These are phyloP conservation scores for Austroboletus novae-zelandiae DNA, from an alignment of 1,284 basidiomycete genomes.

Conservation along the genomic window DNA sequence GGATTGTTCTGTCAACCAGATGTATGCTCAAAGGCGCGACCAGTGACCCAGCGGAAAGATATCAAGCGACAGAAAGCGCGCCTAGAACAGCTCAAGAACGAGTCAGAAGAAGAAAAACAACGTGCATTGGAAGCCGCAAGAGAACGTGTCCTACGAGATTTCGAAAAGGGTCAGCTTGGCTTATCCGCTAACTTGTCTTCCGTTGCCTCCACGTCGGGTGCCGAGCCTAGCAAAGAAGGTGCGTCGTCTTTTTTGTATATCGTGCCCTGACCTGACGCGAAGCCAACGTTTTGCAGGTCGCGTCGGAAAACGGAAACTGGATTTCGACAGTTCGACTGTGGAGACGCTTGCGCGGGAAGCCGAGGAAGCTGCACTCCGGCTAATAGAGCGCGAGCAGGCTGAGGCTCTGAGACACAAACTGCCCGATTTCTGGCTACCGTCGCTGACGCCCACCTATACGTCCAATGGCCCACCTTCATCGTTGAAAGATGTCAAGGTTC, in stretches of 20 bases:
- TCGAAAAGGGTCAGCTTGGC: slow-evolving; percentile 79
- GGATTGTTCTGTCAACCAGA: neutral
- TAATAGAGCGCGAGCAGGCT: slow-evolving; percentile 83
- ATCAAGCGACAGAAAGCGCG: slow-evolving; percentile 83
- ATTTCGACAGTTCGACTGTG: slow-evolving; percentile 68
- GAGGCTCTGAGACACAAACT: slow-evolving; percentile 83
- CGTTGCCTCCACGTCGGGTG: slow-evolving; percentile 38
- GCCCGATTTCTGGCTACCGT: slow-evolving; percentile 94
- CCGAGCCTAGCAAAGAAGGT: slow-evolving; percentile 34
- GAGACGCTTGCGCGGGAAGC: slow-evolving; percentile 74
- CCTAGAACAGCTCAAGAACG: slow-evolving; percentile 68
- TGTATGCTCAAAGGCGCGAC: slow-evolving; percentile 6
- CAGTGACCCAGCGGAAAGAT: slow-evolving; percentile 85
- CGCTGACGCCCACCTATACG: slow-evolving; percentile 77
- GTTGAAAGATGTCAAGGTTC: slow-evolving; percentile 77
- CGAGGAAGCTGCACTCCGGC: slow-evolving; percentile 77
- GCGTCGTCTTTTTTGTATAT: slow-evolving; percentile 13
- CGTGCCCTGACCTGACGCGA: neutral
- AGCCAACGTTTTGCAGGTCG: slow-evolving; percentile 37
- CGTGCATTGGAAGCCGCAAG: slow-evolving; percentile 70
- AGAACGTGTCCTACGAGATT: slow-evolving; percentile 82
- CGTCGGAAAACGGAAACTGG: slow-evolving; percentile 73
- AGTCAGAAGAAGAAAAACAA: slow-evolving; percentile 71
- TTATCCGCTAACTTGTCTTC: slow-evolving; percentile 42
- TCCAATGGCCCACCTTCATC: slow-evolving; percentile 60